Percentiles rank a stretch among this genome's conserved stretches.
Conservation (phyloP, 441 rosid species). For the Gossypium schwendimanii region DNA sequence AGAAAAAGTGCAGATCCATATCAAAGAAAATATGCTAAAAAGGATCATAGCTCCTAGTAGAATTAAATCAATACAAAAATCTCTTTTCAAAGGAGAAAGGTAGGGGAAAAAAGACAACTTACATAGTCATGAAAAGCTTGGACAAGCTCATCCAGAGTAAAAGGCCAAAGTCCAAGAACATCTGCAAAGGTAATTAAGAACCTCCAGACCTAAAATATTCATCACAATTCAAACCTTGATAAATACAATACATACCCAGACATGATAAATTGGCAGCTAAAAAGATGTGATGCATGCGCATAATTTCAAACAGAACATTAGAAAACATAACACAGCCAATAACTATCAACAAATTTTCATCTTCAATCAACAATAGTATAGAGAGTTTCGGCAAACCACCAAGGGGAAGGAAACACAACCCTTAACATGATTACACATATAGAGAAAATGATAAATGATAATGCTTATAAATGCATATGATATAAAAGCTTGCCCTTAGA, state of each 20-base stretch:
- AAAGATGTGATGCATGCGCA: background rate
- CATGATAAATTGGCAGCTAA: background rate
- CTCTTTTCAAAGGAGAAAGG: background rate
- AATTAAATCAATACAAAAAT: background rate
- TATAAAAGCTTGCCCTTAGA: too few species aligned
- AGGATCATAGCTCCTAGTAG: slow-evolving; percentile 9
- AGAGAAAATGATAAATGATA: background rate
- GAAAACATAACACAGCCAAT: background rate
- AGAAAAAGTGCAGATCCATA: slow-evolving; percentile 15
- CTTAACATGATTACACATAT: background rate
- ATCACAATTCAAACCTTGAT: background rate
- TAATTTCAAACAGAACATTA: slow-evolving; percentile 1
- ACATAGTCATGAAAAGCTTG: slow-evolving; percentile 98
- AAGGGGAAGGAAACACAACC: background rate
- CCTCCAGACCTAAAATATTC: slow-evolving; percentile 68
- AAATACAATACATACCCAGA: slow-evolving; percentile 4
- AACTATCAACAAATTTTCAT: background rate
- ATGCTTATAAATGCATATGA: background rate
- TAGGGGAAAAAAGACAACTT: slow-evolving; percentile 23
- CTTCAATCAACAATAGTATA: background rate
- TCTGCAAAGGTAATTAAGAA: slow-evolving; percentile 85
- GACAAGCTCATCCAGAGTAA: slow-evolving; percentile 92
- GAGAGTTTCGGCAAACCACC: background rate
- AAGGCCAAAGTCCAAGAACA: slow-evolving; percentile 93
- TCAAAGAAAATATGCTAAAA: slow-evolving; percentile 7